Conservation (phyloP, 2,329 filamentous ascomycete genomes). For the Grosmannia huntii region DNA sequence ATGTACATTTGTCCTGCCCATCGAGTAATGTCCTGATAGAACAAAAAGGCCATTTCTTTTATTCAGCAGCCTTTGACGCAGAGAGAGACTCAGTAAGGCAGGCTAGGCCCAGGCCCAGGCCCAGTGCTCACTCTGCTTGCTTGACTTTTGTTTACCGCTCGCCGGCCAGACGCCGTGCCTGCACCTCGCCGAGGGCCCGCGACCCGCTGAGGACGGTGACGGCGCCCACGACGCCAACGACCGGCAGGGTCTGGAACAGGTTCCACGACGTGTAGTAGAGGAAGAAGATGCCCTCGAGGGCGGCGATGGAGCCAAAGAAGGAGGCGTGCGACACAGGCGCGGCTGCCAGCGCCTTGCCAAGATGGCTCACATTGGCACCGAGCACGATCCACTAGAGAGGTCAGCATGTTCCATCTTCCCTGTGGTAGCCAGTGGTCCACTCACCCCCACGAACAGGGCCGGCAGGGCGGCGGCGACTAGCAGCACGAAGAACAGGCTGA, state of each 20-base stretch:
- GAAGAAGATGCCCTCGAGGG: conserved; percentile 86
- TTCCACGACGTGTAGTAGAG: conserved; percentile 90
- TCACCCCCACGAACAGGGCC: conserved; percentile 55
- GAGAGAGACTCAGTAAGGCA: not conserved
- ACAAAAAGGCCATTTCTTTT: too few relatives aligned
- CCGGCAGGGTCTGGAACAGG: conserved; percentile 77
- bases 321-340: conserved; percentile 70
- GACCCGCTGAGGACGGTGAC: conserved; percentile 78
- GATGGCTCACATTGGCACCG: conserved; percentile 72
- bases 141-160: conserved; percentile 31
- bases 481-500: conserved; percentile 66
- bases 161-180: conserved; percentile 71
- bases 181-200: conserved; percentile 84
- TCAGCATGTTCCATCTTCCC: not conserved
- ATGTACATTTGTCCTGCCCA: not conserved
- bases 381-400: conserved; percentile 59
- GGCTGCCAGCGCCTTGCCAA: conserved; percentile 58
- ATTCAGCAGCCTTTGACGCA: too few relatives aligned
- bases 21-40: not conserved
- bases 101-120: not conserved
- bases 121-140: not conserved
- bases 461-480: conserved; percentile 65
- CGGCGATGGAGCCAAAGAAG: conserved; percentile 78
- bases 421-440: conserved; percentile 15
- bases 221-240: conserved; percentile 51